phyloP scores from a whole-genome alignment of 208 protist species.

The Wallacemonas rigidus region DNA sequence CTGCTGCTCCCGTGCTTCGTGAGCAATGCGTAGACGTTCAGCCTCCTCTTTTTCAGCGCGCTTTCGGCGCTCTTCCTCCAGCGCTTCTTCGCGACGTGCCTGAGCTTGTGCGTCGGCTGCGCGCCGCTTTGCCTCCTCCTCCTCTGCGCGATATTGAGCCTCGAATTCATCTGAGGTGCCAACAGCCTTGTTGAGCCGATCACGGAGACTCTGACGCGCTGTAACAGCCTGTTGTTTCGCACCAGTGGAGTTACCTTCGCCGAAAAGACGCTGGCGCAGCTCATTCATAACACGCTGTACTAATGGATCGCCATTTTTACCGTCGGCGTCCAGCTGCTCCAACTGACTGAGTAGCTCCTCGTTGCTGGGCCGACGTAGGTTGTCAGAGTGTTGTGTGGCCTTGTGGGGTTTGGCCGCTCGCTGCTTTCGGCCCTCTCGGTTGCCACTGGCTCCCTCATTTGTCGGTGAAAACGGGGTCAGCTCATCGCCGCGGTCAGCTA shows the following conservation, averaged over 20 bases:
- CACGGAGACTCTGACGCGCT: neutral
- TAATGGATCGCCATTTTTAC: neutral
- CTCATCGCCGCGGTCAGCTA: neutral
- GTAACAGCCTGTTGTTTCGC: neutral
- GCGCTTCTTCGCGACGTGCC: neutral
- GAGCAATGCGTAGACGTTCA: neutral
- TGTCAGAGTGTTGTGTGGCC: neutral
- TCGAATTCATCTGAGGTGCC: conserved; percentile 12
- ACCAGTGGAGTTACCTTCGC: neutral
- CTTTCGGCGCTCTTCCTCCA: neutral
- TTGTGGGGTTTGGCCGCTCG: neutral
- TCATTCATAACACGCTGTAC: conserved; percentile 14
- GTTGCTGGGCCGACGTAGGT: conserved; percentile 4
- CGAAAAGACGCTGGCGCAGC: conserved; percentile 15
- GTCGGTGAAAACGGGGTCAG: neutral
- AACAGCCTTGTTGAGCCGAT: conserved; percentile 13
- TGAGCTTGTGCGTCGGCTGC: neutral
- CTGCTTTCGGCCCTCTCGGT: conserved; percentile 1
- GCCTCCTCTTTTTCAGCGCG: neutral
- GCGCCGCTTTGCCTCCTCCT: neutral
- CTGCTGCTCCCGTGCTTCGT: conserved; percentile 15
- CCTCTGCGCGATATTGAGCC: neutral
- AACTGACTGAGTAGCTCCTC: conserved; percentile 12
- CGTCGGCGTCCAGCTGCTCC: neutral
- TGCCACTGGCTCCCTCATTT: neutral